Conservation (phyloP, 331 rosid genomes). For the Dryas integrifolia region DNA sequence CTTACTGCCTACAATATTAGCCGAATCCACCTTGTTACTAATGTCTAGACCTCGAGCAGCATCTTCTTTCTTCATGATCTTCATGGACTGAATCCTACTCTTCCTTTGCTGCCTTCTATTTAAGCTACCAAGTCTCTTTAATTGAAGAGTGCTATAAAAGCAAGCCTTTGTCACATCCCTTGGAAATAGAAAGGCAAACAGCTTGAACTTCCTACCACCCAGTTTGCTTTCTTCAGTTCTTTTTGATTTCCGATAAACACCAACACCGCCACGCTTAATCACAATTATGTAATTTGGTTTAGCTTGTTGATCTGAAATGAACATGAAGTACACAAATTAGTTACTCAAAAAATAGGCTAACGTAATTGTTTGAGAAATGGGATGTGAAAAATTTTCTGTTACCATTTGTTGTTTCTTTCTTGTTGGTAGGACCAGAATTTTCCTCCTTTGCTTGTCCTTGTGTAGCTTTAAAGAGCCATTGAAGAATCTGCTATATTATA, state of each 20-base stretch:
- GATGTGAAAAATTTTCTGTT: slow-evolving; percentile 23
- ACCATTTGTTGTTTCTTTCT: slow-evolving; percentile 42
- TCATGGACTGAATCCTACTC: slow-evolving; percentile 34
- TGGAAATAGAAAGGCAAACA: slow-evolving; percentile 38
- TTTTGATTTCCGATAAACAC: slow-evolving; percentile 32
- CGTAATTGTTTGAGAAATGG: background rate
- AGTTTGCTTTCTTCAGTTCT: slow-evolving; percentile 34
- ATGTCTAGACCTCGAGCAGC: slow-evolving; percentile 34
- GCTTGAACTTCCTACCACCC: slow-evolving; percentile 43
- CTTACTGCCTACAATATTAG: slow-evolving; percentile 48
- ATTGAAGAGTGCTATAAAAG: slow-evolving; percentile 44
- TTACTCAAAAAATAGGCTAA: background rate
- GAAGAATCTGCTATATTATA: slow-evolving; percentile 56
- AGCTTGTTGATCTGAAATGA: slow-evolving; percentile 43
- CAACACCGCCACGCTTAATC: slow-evolving; percentile 28
- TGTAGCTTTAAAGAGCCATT: slow-evolving; percentile 47
- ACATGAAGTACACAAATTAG: background rate
- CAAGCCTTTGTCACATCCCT: slow-evolving; percentile 54
- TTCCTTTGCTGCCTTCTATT: slow-evolving; percentile 31
- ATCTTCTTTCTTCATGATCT: slow-evolving; percentile 65
- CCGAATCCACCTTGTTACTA: slow-evolving; percentile 42
- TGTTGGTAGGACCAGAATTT: slow-evolving; percentile 32
- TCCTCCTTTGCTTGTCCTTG: slow-evolving; percentile 39
- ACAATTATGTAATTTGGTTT: slow-evolving; percentile 33
- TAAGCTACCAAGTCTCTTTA: slow-evolving; percentile 35